Evolutionary conservation across 495 filamentous ascomycete genomes (phyloP).

Genomic region (Penicillium psychrofluorescens): DNA sequence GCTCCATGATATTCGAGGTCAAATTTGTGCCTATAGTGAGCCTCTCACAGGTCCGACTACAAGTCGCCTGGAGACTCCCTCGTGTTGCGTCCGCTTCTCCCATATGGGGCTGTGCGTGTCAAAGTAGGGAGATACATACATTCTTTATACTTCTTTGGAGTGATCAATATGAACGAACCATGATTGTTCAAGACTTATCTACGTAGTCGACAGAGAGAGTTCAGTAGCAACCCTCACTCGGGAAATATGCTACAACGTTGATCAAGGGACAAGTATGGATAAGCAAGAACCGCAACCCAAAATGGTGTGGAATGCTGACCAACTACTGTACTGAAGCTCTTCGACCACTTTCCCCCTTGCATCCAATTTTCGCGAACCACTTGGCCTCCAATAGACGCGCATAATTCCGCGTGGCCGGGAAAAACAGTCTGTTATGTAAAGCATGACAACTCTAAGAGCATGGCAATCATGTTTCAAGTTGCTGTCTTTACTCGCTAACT

Average conservation of each 20-base stretch:
- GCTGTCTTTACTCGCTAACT: no score
- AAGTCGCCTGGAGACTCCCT: constrained; percentile 31
- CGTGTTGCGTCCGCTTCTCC: constrained; percentile 41
- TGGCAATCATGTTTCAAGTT: no score
- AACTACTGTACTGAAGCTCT: neutral
- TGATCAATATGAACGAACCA: neutral
- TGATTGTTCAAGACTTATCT: neutral
- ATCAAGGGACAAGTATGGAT: neutral
- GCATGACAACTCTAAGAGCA: no score
- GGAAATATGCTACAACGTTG: neutral
- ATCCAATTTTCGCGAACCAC: no score
- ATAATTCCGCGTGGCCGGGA: no score
- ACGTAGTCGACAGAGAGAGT: neutral
- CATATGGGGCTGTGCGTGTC: constrained; percentile 41
- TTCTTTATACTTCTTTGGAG: neutral
- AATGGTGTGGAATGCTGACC: constrained; percentile 2
- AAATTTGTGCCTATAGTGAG: constrained; percentile 38
- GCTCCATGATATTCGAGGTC: constrained; percentile 44
- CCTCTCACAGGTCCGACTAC: constrained; percentile 17
- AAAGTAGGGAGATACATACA: constrained; percentile 44
- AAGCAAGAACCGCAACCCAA: neutral
- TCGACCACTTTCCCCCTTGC: no score
- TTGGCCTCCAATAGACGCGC: no score
- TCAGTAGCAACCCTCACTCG: no score
- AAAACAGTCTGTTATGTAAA: no score